A percentile compares a stretch with the other conserved stretches of the same genome.
Evolutionary conservation across 1,139 yeast genomes (phyloP).

Genomic region (Yamadazyma pseudoaaseri): DNA sequence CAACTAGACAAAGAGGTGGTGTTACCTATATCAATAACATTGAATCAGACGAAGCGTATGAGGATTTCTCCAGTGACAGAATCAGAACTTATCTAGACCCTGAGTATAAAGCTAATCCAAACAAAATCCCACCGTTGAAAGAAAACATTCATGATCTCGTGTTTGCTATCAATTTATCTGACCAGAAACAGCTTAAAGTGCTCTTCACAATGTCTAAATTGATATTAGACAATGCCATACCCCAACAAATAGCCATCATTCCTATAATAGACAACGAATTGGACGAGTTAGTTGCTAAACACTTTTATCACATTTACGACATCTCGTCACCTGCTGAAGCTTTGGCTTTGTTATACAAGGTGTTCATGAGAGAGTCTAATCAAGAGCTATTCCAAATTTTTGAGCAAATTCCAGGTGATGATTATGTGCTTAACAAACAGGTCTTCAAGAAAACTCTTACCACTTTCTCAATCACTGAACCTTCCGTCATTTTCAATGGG

Average conservation of each 20-base stretch:
- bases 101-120: constrained; percentile 35
- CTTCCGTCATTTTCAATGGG: constrained; percentile 73
- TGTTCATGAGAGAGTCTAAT: constrained; percentile 25
- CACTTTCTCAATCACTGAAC: constrained; percentile 40
- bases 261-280: constrained; percentile 48
- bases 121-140: constrained; percentile 65
- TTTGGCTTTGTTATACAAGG: constrained; percentile 41
- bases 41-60: constrained; percentile 59
- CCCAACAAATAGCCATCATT: constrained; percentile 79
- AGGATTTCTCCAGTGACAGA: constrained; percentile 43
- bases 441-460: constrained; percentile 20
- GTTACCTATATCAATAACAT: constrained; percentile 78
- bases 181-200: constrained; percentile 45
- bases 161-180: constrained; percentile 65
- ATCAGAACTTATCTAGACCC: constrained; percentile 34
- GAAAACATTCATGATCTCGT: constrained; percentile 79
- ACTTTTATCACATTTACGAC: constrained; percentile 33
- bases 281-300: constrained; percentile 30
- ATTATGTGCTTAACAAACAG: constrained; percentile 27
- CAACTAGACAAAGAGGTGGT: constrained; percentile 29
- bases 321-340: constrained; percentile 35
- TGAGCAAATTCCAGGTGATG: constrained; percentile 17
- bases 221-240: constrained; percentile 57
- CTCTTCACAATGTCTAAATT: constrained; percentile 50
- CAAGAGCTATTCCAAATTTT: constrained; percentile 27